These are phyloP conservation scores for Alternaria triticina DNA, from an alignment of 2,329 filamentous ascomycete species.

Conservation along the genomic window DNA sequence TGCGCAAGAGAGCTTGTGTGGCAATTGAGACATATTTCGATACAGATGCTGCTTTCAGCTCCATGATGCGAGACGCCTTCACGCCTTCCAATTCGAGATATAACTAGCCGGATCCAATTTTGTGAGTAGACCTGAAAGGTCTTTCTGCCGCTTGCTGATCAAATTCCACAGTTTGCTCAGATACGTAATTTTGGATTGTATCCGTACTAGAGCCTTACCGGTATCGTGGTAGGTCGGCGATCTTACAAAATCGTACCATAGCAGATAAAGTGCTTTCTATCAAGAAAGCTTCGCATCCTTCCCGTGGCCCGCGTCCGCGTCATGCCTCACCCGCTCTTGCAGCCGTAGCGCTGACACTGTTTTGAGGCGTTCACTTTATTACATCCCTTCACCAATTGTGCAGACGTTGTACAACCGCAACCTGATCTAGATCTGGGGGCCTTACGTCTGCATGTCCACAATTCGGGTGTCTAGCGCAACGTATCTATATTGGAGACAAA, in stretches of 20 bases:
- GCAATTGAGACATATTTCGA: neutral
- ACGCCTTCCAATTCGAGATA: neutral
- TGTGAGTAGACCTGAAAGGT: neutral
- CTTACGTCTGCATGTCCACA: neutral
- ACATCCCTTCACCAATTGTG: neutral
- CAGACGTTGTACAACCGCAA: neutral
- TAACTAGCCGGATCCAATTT: neutral
- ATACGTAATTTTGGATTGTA: neutral
- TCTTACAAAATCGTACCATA: neutral
- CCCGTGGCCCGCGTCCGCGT: neutral
- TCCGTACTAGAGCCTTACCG: neutral
- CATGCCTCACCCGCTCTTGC: neutral
- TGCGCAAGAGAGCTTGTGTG: neutral
- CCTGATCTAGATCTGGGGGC: neutral
- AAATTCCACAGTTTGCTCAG: neutral
- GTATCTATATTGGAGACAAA: neutral
- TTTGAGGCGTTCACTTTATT: neutral
- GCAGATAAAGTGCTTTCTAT: neutral
- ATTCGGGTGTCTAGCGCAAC: neutral
- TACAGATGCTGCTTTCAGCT: neutral
- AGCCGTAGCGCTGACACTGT: neutral
- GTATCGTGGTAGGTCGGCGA: neutral
- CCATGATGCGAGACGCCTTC: neutral
- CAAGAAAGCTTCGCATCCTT: neutral
- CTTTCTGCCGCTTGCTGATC: neutral